Evolutionary conservation across 768 basidiomycete species (phyloP), one percentile per base, ranked within the genome.

Genomic region (Leccinellum rugosiceps): DNA sequence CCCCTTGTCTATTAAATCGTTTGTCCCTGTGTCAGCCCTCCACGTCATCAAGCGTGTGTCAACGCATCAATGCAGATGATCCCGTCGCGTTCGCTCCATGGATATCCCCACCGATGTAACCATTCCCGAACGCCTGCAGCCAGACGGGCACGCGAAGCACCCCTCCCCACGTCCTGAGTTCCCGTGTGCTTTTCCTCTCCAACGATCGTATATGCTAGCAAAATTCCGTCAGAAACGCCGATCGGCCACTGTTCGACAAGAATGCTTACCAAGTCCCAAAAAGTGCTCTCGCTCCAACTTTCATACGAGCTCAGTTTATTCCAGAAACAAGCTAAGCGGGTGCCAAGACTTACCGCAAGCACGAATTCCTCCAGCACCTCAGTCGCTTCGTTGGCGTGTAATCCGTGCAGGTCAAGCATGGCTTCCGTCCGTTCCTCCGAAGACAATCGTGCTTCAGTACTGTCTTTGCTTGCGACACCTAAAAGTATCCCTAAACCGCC

Each of bases 171-270:
- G 65, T 95, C 93, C 67, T 95, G 92, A n/a, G 86, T 88, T 2
- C 91, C 95, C 1, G 92, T 93, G 71, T 98, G 96, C 72, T 94
- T 96, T 72, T 96, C 92, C 75, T 98, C 94, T 19, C 97, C 96
- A 6, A 98, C 92, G 45, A 99, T 80, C 19, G 92, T 76, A 69
- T 90, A 99, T 6, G 91, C 94, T 90, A 63, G 17, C 6, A 2
- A 35, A 62, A 28, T 50, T 52, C 32, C 32, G 47, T 61, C 34
- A 63, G 55, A 25, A 61, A 41, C 44, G 57, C n/a, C n/a, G n/a
- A n/a, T n/a, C 50, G 38, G 34, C 15, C 31, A 35, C 6, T 45
- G 48, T 30, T 32, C 19, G 47, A 47, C 14, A 32, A 58, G 57
- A 73, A 83, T 63, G 25, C 65, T 56, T 60, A 91, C 90, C 87